These are phyloP conservation scores for Lathyrus oleraceus DNA, from an alignment of 306 rosid genomes.

Conservation along the genomic window DNA sequence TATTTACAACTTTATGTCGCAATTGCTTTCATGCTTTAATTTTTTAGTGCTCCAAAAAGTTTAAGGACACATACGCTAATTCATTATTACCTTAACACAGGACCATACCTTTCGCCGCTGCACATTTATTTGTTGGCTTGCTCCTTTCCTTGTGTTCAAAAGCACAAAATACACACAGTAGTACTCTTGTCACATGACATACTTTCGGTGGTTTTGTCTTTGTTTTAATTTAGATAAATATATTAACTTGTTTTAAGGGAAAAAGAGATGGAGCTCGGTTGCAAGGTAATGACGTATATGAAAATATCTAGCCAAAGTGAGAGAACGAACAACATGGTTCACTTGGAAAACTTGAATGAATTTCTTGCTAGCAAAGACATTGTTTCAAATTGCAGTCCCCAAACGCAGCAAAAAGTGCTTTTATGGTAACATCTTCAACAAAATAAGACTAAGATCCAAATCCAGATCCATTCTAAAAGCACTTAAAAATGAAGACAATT, in stretches of 20 bases:
- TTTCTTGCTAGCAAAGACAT: too few species aligned
- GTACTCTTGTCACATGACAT: neutral
- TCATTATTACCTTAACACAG: slow-evolving; percentile 1
- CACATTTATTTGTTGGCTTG: neutral
- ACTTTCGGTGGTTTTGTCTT: slow-evolving; percentile 15
- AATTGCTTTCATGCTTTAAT: slow-evolving; percentile 2
- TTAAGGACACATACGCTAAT: neutral
- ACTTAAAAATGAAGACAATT: too few species aligned
- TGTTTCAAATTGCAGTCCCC: too few species aligned
- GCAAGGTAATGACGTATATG: neutral
- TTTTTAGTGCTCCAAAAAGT: slow-evolving; percentile 10
- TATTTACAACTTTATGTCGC: neutral
- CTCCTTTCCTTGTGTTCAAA: neutral
- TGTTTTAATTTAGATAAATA: neutral
- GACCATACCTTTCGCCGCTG: neutral
- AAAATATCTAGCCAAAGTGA: too few species aligned
- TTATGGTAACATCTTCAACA: too few species aligned
- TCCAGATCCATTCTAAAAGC: too few species aligned
- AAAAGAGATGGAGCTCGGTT: neutral
- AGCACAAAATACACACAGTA: neutral
- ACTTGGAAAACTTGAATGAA: too few species aligned
- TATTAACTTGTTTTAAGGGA: neutral
- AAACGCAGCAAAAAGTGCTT: too few species aligned
- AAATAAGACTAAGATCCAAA: too few species aligned
- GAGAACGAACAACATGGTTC: too few species aligned